Evolutionary conservation across 805 yeast genomes (phyloP), one percentile per base, ranked within the genome.

Genomic region (Saturnispora bothae): DNA sequence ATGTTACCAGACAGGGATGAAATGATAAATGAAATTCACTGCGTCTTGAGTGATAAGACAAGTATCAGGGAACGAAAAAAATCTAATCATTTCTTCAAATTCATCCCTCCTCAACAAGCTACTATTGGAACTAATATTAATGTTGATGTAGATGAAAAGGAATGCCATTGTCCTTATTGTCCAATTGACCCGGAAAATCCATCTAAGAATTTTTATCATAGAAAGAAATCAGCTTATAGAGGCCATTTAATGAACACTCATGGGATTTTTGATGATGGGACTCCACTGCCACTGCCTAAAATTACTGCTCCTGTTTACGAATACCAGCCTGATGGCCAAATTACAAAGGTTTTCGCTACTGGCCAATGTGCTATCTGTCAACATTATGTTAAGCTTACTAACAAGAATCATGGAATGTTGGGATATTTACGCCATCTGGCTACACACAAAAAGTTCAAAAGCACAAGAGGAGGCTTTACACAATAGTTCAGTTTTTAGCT

Each of bases 221-320:
- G 48, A 5, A 44, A 44, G 13, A 44, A 44, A 23, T 44, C 48
- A 16, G 32, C 45, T 2, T 44, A 44, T 14, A 39, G 48, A 31
- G 48, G 48, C 3, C 48, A 44, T 28, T 27, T 44, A 33, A 39
- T 44, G 29, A 44, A 44, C 20, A 44, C 48, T 5, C 48, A 44
- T 31, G 48, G 48, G 3, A 36, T 44, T 23, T 42, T 40, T 34
- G 45, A 44, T 13, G 42, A 37, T 21, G 48, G 45, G 4, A 14
- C 23, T 2, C 20, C 13, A 5, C 25, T 31, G 30, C 31, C 37
- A 26, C 5, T 38, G 14, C 45, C 48, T 3, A n/a, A 15, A 14
- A 10, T 13, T 12, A 29, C 36, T 10, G 16, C 25, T n/a, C 23
- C 27, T 9, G 33, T 42, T 20, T 44, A 37, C 34, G 47, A 43